phyloP scores from a whole-genome alignment of 2,329 filamentous ascomycete genomes.

The Aspergillus novofumigatus region DNA sequence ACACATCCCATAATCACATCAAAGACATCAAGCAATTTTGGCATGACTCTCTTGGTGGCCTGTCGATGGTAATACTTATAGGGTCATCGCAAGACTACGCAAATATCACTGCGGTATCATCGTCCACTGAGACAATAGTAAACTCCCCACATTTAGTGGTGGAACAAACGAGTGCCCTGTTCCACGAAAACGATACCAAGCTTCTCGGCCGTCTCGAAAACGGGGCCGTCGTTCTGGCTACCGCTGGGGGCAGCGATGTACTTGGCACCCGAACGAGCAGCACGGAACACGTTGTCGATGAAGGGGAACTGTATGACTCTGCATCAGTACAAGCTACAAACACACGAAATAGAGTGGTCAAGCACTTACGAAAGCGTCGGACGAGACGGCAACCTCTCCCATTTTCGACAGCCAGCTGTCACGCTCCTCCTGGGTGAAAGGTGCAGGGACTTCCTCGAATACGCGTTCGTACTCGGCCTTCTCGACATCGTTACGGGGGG shows the following conservation, averaged over 20 bases:
- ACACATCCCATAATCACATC: conserved; percentile 1
- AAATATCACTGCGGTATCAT: conserved; percentile 2
- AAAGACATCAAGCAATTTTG: conserved; percentile 1
- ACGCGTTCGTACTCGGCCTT: conserved; percentile 79
- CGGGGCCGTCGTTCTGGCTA: conserved; percentile 50
- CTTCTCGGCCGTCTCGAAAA: conserved; percentile 81
- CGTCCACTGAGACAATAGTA: background rate
- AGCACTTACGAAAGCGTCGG: conserved; percentile 83
- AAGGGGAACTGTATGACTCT: conserved; percentile 70
- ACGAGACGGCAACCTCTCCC: conserved; percentile 71
- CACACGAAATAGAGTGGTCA: background rate
- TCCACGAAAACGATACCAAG: conserved; percentile 91
- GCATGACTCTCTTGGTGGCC: background rate
- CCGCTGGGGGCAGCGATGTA: conserved; percentile 93
- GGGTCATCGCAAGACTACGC: conserved; percentile 5
- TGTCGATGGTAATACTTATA: conserved; percentile 4
- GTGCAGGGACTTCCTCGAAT: conserved; percentile 81
- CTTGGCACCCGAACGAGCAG: conserved; percentile 82
- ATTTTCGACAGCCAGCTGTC: conserved; percentile 81
- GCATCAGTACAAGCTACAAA: background rate
- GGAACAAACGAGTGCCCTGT: conserved; percentile 90
- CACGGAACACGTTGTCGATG: conserved; percentile 94
- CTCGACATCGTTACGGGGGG: conserved; percentile 79
- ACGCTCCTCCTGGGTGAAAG: conserved; percentile 81
- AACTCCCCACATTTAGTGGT: conserved; percentile 60